A percentile compares a stretch with the other conserved stretches of the same genome.
phyloP scores from a whole-genome alignment of 345 rosid genomes.

The Ricinus communis region DNA sequence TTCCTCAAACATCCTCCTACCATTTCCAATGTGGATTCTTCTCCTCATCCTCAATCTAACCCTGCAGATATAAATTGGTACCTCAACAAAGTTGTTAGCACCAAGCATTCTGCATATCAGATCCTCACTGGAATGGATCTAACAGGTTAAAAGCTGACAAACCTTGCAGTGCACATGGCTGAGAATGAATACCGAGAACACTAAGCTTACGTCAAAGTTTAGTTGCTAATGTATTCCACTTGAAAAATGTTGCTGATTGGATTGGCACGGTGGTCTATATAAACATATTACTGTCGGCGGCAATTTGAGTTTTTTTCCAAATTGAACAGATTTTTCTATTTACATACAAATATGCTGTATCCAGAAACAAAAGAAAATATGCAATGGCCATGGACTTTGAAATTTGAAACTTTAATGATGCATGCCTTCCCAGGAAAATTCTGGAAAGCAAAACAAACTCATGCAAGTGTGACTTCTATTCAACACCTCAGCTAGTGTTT shows the following conservation, averaged over 20 bases:
- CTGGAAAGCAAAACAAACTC: neutral
- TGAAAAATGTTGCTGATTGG: neutral
- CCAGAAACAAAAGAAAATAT: neutral
- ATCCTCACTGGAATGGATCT: neutral
- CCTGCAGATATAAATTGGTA: slow-evolving; percentile 1
- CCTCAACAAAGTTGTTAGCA: neutral
- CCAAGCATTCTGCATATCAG: neutral
- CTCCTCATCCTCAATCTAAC: slow-evolving; percentile 31
- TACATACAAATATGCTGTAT: neutral
- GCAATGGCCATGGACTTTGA: no score
- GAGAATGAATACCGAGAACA: no score
- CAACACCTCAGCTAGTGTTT: neutral
- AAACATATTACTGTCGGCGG: no score
- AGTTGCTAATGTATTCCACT: neutral
- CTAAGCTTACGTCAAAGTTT: no score
- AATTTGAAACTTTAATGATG: neutral
- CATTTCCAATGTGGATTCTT: slow-evolving; percentile 32
- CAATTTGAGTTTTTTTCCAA: neutral
- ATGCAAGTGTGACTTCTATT: neutral
- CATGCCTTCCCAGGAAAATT: no score
- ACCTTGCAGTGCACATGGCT: neutral
- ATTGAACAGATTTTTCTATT: neutral
- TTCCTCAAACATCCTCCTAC: slow-evolving; percentile 42
- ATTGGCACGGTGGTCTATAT: neutral
- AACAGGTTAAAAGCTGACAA: neutral